A percentile compares a stretch with the other conserved stretches of the same genome.
phyloP scores from a whole-genome alignment of 345 rosid species.

The Rhizophora apiculata region DNA sequence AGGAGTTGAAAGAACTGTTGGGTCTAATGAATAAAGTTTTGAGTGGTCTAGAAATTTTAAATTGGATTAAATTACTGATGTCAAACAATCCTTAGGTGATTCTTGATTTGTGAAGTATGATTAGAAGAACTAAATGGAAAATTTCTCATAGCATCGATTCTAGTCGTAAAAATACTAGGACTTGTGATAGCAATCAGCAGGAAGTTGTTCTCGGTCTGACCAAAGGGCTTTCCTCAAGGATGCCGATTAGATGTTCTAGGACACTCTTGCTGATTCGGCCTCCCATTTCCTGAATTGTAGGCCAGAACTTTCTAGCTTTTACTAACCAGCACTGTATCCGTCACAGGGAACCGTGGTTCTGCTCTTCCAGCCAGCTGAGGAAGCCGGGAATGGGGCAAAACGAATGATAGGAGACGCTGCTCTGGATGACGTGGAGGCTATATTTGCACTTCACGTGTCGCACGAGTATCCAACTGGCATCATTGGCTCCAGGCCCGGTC shows the following conservation, averaged over 20 bases:
- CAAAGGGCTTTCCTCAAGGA: neutral
- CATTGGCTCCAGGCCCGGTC: slow-evolving; percentile 82
- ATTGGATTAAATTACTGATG: too few relatives aligned
- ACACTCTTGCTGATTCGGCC: neutral
- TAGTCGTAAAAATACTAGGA: neutral
- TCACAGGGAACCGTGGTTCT: slow-evolving; percentile 80
- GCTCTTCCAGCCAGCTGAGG: slow-evolving; percentile 93
- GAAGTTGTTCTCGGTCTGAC: neutral
- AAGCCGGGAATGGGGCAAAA: slow-evolving; percentile 95
- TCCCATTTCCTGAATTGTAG: neutral
- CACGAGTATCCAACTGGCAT: slow-evolving; percentile 69
- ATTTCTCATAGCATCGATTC: neutral
- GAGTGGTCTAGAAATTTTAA: too few relatives aligned
- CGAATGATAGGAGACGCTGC: slow-evolving; percentile 78
- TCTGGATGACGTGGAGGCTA: slow-evolving; percentile 64
- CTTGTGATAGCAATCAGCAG: neutral
- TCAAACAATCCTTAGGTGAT: too few relatives aligned
- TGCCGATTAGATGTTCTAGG: neutral
- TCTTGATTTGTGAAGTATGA: too few relatives aligned
- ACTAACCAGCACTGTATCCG: neutral
- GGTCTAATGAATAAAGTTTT: too few relatives aligned
- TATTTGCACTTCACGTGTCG: slow-evolving; percentile 83
- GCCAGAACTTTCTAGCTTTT: neutral
- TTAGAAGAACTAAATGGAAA: too few relatives aligned
- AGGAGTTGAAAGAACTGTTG: too few relatives aligned